Conservation (phyloP, 768 basidiomycete species). For the Clathrus columnatus region DNA sequence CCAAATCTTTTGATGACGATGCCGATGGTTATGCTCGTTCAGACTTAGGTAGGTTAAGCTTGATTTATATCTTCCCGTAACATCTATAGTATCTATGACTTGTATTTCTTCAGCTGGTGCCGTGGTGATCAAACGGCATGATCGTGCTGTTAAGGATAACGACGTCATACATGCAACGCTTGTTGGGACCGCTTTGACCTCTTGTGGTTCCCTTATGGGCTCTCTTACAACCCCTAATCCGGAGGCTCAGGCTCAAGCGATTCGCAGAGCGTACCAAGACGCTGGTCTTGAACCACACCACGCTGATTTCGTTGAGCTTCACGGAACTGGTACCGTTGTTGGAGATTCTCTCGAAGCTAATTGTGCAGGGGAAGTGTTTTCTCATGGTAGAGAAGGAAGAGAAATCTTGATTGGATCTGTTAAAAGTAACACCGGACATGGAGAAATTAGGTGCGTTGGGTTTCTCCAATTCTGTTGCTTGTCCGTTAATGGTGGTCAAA, state of each 20-base stretch:
- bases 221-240: conserved; percentile 31
- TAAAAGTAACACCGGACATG: conserved; percentile 35
- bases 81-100: too few species aligned
- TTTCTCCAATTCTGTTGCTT: too few species aligned
- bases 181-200: conserved; percentile 31
- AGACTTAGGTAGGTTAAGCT: too few species aligned
- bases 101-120: conserved; percentile 32
- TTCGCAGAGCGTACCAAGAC: conserved; percentile 26
- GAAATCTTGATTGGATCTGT: conserved; percentile 35
- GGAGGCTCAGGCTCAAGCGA: conserved; percentile 27
- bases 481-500: conserved; percentile 32
- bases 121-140: conserved; percentile 30
- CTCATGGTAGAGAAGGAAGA: conserved; percentile 22
- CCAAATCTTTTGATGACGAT: conserved; percentile 34
- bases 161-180: conserved; percentile 30
- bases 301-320: conserved; percentile 22
- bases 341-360: conserved; percentile 46
- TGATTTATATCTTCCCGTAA: too few species aligned
- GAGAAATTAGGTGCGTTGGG: too few species aligned
- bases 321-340: conserved; percentile 23
- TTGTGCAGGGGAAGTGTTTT: conserved; percentile 32
- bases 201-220: conserved; percentile 26
- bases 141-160: conserved; percentile 28
- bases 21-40: too few species aligned
- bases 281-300: conserved; percentile 27